Base-by-base conservation (phyloP, 768 basidiomycete genomes). In the Suillus subalutaceus region DNA sequence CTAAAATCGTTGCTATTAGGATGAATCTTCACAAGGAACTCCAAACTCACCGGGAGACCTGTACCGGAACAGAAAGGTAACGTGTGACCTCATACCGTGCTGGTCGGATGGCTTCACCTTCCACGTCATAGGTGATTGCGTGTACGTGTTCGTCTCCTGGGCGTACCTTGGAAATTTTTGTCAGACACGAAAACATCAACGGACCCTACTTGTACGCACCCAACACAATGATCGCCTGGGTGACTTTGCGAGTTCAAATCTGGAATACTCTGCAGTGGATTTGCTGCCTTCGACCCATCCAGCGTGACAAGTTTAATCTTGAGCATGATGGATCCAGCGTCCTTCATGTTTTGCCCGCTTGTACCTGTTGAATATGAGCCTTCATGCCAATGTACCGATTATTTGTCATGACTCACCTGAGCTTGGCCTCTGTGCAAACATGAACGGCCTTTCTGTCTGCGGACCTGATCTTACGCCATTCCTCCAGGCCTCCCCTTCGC, bases 1-100 rank as follows among this genome's bases (percentile, higher is more conserved):
- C 87, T 86, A 64, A 58, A 63, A 23, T 12, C n/a, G 6, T 20
- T 63, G 20, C 18, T 18, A 9, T 61, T 4, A 30, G 6, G 16
- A 50, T 46, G 35, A 65, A 43, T 44, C 44, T 53, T 52, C 18
- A 26, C 63, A 59, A 46, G n/a, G 6, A 13, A 43, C 41, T 30
- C 10, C 40, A 48, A 58, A 72, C 78, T 52, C 66, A 88, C 89
- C 86, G 64, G 75, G 78, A 44, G 86, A 79, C 32, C 88, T 79
- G 73, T 92, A 92, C 48, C 87, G 81, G 72, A 91, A 92, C 3
- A 85, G 79, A 71, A 92, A 92, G 18, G 87, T 85, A 32, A 90
- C 87, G 63, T 83, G 85, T n/a, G 88, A 84, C 4, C 73, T 70
- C 8, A 75, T 75, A 23, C 71, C 65, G 18, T 75, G 72, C 35